Evolutionary conservation across 164 flowering plant genomes (phyloP).

Genomic region (Buxus sempervirens): DNA sequence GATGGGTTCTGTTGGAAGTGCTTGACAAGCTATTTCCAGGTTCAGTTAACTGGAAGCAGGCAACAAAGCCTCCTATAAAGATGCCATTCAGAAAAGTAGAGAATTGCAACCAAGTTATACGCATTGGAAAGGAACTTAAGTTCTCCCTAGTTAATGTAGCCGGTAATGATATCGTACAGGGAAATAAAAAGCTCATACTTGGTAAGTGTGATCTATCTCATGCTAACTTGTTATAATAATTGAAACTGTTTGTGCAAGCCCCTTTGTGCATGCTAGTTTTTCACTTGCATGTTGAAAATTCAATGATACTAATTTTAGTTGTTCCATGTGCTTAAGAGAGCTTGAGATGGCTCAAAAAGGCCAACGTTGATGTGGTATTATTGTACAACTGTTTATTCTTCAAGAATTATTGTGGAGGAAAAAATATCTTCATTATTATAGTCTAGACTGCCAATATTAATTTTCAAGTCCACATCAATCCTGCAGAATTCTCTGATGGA

Average conservation of each 20-base stretch:
- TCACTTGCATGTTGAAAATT: too few relatives aligned
- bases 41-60: conserved; percentile 87
- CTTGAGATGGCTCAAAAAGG: too few relatives aligned
- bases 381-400: too few relatives aligned
- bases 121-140: conserved; percentile 72
- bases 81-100: conserved; percentile 98
- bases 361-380: too few relatives aligned
- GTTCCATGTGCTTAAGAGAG: too few relatives aligned
- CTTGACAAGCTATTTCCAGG: conserved; percentile 87
- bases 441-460: too few relatives aligned
- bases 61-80: conserved; percentile 91
- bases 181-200: conserved; percentile 88
- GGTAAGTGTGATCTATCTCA: conserved; percentile 38
- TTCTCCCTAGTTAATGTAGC: conserved; percentile 84
- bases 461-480: too few relatives aligned
- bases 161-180: conserved; percentile 90
- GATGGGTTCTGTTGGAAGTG: conserved; percentile 88
- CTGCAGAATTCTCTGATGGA: too few relatives aligned
- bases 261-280: too few relatives aligned
- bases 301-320: too few relatives aligned
- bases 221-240: not conserved
- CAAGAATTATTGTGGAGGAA: too few relatives aligned
- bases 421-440: too few relatives aligned
- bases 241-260: not conserved
- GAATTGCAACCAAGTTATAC: conserved; percentile 86